A percentile compares a stretch with the other conserved stretches of the same genome.
Conservation (phyloP, 208 protist species). For the Herpetomonas muscarum region DNA sequence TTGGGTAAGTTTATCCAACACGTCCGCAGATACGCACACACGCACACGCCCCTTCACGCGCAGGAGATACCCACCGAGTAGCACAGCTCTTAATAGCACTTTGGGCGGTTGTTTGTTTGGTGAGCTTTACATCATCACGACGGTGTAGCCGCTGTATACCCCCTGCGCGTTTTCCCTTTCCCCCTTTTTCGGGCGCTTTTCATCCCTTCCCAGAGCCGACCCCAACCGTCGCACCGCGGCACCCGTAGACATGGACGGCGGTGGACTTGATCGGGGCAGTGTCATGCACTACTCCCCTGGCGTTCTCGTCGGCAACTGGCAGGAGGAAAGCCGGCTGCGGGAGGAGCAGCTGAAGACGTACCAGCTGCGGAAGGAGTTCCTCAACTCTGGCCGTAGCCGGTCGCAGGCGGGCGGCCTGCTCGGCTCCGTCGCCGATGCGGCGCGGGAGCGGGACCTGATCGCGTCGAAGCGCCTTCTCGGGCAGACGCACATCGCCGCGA, state of each 20-base stretch:
- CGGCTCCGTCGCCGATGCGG: slow-evolving; percentile 3
- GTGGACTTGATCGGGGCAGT: slow-evolving; percentile 26
- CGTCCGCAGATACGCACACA: too few relatives aligned
- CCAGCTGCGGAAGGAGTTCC: slow-evolving; percentile 17
- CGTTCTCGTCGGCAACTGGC: slow-evolving; percentile 87
- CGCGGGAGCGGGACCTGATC: background rate
- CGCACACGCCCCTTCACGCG: too few relatives aligned
- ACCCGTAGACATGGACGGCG: slow-evolving; percentile 13
- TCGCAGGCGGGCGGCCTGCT: background rate
- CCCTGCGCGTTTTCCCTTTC: slow-evolving; percentile 10
- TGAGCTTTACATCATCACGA: too few relatives aligned
- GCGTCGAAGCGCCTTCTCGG: slow-evolving; percentile 17
- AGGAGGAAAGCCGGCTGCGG: slow-evolving; percentile 69
- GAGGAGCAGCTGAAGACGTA: slow-evolving; percentile 72
- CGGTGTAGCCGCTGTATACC: too few relatives aligned
- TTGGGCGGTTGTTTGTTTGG: too few relatives aligned
- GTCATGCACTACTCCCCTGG: slow-evolving; percentile 70
- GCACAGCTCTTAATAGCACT: too few relatives aligned
- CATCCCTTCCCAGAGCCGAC: too few relatives aligned
- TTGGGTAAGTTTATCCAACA: too few relatives aligned
- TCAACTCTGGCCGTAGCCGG: background rate
- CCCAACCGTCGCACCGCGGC: too few relatives aligned
- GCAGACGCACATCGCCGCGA: slow-evolving; percentile 25
- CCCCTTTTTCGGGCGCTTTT: background rate
- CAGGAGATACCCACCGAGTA: too few relatives aligned